Percentiles rank a stretch among this genome's conserved stretches.
phyloP scores from a whole-genome alignment of 331 rosid species.

The Saraca asoca region DNA sequence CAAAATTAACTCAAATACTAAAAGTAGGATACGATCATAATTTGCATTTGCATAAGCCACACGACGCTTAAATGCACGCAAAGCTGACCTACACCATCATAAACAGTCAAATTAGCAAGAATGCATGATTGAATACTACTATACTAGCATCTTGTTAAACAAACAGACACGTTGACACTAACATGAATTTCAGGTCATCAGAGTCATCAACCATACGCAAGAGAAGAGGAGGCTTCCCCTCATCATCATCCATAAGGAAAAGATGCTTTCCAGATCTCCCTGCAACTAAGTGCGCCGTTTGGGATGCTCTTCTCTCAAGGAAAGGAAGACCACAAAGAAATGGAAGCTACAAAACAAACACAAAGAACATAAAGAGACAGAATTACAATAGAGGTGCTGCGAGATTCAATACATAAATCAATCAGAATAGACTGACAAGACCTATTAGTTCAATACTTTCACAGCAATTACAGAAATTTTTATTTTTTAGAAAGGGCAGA shows the following conservation, averaged over 20 bases:
- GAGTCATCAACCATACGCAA: constrained; percentile 80
- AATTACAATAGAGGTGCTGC: constrained; percentile 23
- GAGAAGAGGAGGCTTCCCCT: constrained; percentile 78
- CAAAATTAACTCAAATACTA: constrained; percentile 10
- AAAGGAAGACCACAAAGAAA: constrained; percentile 90
- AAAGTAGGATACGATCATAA: constrained; percentile 82
- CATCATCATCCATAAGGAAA: constrained; percentile 74
- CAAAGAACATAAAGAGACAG: constrained; percentile 19
- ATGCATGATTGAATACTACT: constrained; percentile 10
- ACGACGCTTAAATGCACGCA: constrained; percentile 78
- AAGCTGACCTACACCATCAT: constrained; percentile 70
- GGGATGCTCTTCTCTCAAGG: constrained; percentile 86
- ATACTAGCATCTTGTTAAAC: constrained; percentile 20
- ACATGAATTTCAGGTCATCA: constrained; percentile 82
- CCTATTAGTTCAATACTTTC: neutral
- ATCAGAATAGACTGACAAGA: constrained; percentile 15
- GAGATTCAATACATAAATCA: constrained; percentile 14
- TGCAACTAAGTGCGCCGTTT: constrained; percentile 87
- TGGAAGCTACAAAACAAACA: constrained; percentile 64
- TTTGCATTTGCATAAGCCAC: constrained; percentile 95
- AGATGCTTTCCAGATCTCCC: constrained; percentile 98
- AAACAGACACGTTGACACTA: constrained; percentile 41
- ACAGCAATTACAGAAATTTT: neutral
- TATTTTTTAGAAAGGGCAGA: constrained; percentile 13
- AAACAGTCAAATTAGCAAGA: constrained; percentile 27